Conservation (phyloP, 164 flowering plant species). For the Echeveria elegans region DNA sequence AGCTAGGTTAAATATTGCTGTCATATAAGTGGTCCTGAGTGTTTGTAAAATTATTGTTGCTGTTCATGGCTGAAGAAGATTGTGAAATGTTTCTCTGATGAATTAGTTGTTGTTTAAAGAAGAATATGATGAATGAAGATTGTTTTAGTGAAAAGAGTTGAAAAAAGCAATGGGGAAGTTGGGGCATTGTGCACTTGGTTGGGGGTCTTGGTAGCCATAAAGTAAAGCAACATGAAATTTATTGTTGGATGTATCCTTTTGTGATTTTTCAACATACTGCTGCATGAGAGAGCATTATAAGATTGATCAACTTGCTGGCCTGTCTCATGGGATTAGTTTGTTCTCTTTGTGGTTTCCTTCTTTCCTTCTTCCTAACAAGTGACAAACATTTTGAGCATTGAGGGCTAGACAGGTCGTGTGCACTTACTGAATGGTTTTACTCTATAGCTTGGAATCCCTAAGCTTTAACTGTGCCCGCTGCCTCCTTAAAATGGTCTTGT, state of each 20-base stretch:
- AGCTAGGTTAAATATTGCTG: too few relatives aligned
- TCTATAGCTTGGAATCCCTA: constrained; percentile 6
- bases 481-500: constrained; percentile 9
- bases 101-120: too few relatives aligned
- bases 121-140: neutral
- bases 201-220: neutral
- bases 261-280: constrained; percentile 20
- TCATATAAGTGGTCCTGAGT: neutral
- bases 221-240: constrained; percentile 15
- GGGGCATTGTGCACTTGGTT: constrained; percentile 3
- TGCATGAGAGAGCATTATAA: constrained; percentile 36
- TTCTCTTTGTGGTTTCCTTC: constrained; percentile 25
- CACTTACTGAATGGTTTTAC: constrained; percentile 1
- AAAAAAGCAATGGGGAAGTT: neutral
- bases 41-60: neutral
- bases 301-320: constrained; percentile 30
- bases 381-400: constrained; percentile 12
- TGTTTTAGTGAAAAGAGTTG: neutral
- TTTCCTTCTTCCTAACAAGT: constrained; percentile 24
- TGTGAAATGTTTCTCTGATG: neutral
- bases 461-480: constrained; percentile 5
- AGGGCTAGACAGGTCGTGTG: neutral
- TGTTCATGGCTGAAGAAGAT: neutral
- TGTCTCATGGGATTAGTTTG: constrained; percentile 26
- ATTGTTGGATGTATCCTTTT: constrained; percentile 8